These are phyloP conservation scores for Centaurea solstitialis DNA, from an alignment of 129 eudicot species.

Conservation along the genomic window DNA sequence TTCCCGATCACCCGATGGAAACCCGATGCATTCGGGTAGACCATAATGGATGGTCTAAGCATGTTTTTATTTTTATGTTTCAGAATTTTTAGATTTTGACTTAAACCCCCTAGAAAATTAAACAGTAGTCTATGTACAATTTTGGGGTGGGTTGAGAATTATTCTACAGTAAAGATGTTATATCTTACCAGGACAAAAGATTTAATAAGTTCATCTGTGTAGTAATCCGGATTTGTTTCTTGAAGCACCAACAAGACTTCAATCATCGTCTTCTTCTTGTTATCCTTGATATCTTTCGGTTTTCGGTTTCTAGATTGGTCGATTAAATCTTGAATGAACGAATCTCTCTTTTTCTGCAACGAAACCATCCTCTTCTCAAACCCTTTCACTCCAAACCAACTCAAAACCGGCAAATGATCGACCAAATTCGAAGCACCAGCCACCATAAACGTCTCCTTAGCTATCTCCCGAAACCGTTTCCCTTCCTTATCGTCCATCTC, in stretches of 20 bases:
- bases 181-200: constrained; percentile 27
- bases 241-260: constrained; percentile 26
- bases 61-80: too few relatives aligned
- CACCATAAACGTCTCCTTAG: constrained; percentile 33
- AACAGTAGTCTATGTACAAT: too few relatives aligned
- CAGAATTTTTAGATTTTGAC: too few relatives aligned
- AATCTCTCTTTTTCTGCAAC: constrained; percentile 36
- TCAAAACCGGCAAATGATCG: constrained; percentile 52
- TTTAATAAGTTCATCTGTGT: constrained; percentile 27
- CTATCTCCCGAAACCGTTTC: constrained; percentile 33
- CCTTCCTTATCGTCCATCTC: constrained; percentile 33
- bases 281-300: neutral
- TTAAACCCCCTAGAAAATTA: too few relatives aligned
- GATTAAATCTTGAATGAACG: constrained; percentile 43
- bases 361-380: constrained; percentile 38
- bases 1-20: too few relatives aligned
- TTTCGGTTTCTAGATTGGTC: constrained; percentile 23
- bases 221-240: constrained; percentile 25
- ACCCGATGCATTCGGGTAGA: too few relatives aligned
- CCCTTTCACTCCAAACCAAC: constrained; percentile 39
- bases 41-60: too few relatives aligned
- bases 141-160: too few relatives aligned
- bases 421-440: constrained; percentile 35
- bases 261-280: constrained; percentile 27
- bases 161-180: neutral